Percentiles rank a stretch among this genome's conserved stretches.
These are phyloP conservation scores for Pseudopediastrum boryanum DNA, from an alignment of 139 green algal species.

Conservation along the genomic window DNA sequence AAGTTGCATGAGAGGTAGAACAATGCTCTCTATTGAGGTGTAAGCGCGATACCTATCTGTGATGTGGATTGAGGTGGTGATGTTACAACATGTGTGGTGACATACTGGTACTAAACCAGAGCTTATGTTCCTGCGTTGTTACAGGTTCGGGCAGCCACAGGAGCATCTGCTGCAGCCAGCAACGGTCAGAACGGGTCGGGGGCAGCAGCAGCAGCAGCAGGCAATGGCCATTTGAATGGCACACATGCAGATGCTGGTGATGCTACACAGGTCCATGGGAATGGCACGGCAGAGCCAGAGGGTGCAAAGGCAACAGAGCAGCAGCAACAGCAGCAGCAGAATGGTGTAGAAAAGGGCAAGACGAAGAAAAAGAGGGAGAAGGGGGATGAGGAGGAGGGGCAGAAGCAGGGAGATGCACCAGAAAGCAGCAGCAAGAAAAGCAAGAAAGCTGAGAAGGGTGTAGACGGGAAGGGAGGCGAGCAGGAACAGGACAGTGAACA, in stretches of 20 bases:
- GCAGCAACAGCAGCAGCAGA: conserved; percentile 11
- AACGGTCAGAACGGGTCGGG: conserved; percentile 36
- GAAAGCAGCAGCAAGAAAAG: neutral
- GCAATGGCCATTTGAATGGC: neutral
- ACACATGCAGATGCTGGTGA: neutral
- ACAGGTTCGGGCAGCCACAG: neutral
- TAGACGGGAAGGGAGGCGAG: neutral
- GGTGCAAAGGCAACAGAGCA: neutral
- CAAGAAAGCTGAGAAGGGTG: neutral
- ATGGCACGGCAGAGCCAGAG: neutral
- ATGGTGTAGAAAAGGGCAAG: neutral
- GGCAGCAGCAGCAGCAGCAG: conserved; percentile 22
- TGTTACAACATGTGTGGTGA: too few relatives aligned
- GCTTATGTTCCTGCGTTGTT: neutral
- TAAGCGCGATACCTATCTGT: too few relatives aligned
- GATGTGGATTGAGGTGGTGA: too few relatives aligned
- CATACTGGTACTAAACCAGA: neutral
- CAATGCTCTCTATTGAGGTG: too few relatives aligned
- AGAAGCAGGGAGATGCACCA: neutral
- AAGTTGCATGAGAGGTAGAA: too few relatives aligned
- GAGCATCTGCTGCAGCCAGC: conserved; percentile 23
- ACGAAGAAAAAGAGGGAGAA: conserved; percentile 38
- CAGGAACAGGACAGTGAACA: conserved; percentile 2
- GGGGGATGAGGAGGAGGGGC: conserved; percentile 6
- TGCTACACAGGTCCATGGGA: neutral